These are phyloP conservation scores for Limnanthes douglasii DNA, from an alignment of 345 rosid species.

Conservation along the genomic window DNA sequence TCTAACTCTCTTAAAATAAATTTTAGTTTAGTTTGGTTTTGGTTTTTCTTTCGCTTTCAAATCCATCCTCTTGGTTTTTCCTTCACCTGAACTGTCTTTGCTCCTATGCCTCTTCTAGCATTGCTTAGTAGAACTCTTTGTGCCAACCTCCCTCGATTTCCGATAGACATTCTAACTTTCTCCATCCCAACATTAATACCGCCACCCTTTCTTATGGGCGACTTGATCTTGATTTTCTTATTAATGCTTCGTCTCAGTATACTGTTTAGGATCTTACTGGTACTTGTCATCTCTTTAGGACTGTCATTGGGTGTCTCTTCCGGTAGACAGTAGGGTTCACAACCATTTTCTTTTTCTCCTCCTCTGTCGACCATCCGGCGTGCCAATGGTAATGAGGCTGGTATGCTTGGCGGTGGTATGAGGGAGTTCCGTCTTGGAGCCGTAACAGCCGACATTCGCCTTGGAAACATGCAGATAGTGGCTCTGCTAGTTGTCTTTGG, in stretches of 20 bases:
- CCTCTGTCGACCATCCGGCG: conserved; percentile 12
- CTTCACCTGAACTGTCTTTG: conserved; percentile 28
- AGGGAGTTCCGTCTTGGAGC: conserved; percentile 69
- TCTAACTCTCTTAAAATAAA: too few relatives aligned
- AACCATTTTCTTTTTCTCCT: conserved; percentile 24
- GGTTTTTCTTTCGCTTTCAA: too few relatives aligned
- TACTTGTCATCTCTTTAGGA: conserved; percentile 34
- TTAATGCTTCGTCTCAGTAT: conserved; percentile 60
- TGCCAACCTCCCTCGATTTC: conserved; percentile 66
- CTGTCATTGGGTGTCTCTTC: conserved; percentile 34
- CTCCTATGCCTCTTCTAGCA: conserved; percentile 46
- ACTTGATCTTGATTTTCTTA: conserved; percentile 38
- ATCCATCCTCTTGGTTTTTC: conserved; percentile 65
- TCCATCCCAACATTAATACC: conserved; percentile 82
- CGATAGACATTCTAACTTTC: conserved; percentile 69
- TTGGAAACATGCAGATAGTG: conserved; percentile 36
- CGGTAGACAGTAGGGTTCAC: conserved; percentile 12
- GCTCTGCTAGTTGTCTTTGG: conserved; percentile 66
- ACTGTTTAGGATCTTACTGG: conserved; percentile 36
- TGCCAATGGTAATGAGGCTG: conserved; percentile 17
- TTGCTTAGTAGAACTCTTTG: conserved; percentile 38
- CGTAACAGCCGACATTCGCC: conserved; percentile 21
- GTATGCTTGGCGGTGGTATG: conserved; percentile 39
- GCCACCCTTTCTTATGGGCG: conserved; percentile 43
- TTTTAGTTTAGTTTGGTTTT: too few relatives aligned